Conservation (phyloP, 257 asterid species). For the Striga asiatica region DNA sequence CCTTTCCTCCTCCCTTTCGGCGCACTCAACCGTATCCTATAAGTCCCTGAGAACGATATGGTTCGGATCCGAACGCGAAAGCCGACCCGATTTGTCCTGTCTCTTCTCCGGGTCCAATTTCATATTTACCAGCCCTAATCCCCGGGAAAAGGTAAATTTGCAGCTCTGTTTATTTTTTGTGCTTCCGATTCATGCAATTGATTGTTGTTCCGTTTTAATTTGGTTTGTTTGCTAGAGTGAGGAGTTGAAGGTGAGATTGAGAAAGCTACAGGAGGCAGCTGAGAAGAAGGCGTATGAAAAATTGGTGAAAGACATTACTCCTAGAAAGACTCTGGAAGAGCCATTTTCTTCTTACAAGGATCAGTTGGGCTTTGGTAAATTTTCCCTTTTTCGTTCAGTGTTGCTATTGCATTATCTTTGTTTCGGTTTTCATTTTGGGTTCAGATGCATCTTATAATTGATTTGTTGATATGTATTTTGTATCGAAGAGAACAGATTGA, state of each 20-base stretch:
- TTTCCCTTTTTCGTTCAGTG: not conserved
- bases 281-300: slow-evolving; percentile 79
- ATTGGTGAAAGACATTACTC: slow-evolving; percentile 85
- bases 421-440: not conserved
- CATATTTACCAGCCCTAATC: slow-evolving; percentile 61
- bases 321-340: slow-evolving; percentile 46
- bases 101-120: slow-evolving; percentile 46
- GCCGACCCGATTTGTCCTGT: slow-evolving; percentile 33
- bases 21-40: slow-evolving; percentile 42
- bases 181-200: not conserved
- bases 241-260: slow-evolving; percentile 65
- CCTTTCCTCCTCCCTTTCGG: slow-evolving; percentile 42
- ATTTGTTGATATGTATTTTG: too few relatives aligned
- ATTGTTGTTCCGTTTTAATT: not conserved
- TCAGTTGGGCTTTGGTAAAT: slow-evolving; percentile 83
- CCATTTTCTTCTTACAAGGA: slow-evolving; percentile 95
- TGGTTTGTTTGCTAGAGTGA: slow-evolving; percentile 35
- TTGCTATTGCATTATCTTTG: not conserved
- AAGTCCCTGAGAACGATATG: slow-evolving; percentile 56
- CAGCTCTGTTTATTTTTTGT: not conserved
- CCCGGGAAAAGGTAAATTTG: slow-evolving; percentile 79
- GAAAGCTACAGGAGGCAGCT: slow-evolving; percentile 55
- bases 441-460: not conserved
- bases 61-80: slow-evolving; percentile 33
- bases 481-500: not conserved